Conservation (phyloP, 352 stramenopile genomes). For the Pythium sukuiense region DNA sequence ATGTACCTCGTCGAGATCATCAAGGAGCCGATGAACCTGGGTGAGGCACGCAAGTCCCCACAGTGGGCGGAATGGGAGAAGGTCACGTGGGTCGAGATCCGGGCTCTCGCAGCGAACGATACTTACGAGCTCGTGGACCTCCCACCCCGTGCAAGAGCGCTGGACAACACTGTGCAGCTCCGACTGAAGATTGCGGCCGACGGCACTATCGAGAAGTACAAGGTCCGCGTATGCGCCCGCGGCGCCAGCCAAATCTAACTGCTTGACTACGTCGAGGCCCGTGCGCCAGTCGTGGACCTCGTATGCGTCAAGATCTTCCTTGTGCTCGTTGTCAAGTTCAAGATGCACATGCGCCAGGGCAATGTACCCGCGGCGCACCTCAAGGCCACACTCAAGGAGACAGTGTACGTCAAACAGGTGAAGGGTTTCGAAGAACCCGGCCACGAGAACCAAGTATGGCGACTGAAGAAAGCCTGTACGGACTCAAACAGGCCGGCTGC, state of each 20-base stretch:
- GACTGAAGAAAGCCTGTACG: not conserved
- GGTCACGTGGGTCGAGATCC: not conserved
- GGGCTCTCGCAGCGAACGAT: not conserved
- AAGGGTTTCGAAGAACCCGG: not conserved
- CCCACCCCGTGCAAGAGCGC: not conserved
- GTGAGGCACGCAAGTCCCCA: not conserved
- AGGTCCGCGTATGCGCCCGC: not conserved
- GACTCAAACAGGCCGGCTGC: not conserved
- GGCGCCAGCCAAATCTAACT: slow-evolving; percentile 7
- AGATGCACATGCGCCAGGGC: slow-evolving; percentile 9
- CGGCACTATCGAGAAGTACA: not conserved
- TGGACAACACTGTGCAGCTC: not conserved
- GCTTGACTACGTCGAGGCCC: slow-evolving; percentile 5
- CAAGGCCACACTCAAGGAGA: slow-evolving; percentile 2
- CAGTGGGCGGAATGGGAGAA: not conserved
- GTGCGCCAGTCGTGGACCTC: slow-evolving; percentile 6
- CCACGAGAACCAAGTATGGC: not conserved
- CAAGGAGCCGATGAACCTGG: not conserved
- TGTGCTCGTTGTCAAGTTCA: not conserved
- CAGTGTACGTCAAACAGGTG: slow-evolving; percentile 10
- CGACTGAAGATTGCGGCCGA: not conserved
- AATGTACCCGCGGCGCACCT: slow-evolving; percentile 12
- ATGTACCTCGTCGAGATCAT: not conserved
- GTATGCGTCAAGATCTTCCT: slow-evolving; percentile 13
- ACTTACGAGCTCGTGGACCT: not conserved